Evolutionary conservation across 352 stramenopile species (phyloP).

Genomic region (Phytophthora parvispora): DNA sequence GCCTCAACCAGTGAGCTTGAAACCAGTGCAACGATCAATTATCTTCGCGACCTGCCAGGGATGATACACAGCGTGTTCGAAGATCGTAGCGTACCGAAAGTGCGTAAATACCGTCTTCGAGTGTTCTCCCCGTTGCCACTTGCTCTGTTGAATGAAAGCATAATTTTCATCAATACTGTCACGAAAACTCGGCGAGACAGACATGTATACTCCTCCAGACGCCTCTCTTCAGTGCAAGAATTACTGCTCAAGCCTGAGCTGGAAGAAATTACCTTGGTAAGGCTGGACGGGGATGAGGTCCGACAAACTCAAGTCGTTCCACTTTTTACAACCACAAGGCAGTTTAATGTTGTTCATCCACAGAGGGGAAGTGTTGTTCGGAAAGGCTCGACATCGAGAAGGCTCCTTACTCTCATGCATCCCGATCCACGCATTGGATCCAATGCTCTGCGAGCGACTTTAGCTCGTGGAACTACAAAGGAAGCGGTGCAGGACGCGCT

Average conservation of each 20-base stretch:
- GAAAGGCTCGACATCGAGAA: not conserved
- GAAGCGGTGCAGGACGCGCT: not conserved
- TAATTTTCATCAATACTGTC: not conserved
- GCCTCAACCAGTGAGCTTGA: not conserved
- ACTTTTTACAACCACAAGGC: not conserved
- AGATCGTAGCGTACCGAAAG: not conserved
- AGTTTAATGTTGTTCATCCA: not conserved
- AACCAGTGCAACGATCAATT: not conserved
- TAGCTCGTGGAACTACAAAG: not conserved
- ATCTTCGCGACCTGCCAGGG: not conserved
- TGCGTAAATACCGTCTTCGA: not conserved
- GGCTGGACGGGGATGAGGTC: not conserved
- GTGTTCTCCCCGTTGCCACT: not conserved
- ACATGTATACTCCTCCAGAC: not conserved
- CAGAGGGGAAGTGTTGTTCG: not conserved
- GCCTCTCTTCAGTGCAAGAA: too few species aligned
- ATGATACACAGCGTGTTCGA: not conserved
- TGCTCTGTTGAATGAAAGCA: not conserved
- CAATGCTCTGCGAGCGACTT: not conserved
- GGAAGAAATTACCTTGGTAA: too few species aligned
- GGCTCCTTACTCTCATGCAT: not conserved
- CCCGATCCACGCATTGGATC: not conserved
- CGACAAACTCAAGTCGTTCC: not conserved
- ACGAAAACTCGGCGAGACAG: not conserved
- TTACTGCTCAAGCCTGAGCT: too few species aligned